Conservation (phyloP, 352 stramenopile species). For the Phytophthora fragariae region DNA sequence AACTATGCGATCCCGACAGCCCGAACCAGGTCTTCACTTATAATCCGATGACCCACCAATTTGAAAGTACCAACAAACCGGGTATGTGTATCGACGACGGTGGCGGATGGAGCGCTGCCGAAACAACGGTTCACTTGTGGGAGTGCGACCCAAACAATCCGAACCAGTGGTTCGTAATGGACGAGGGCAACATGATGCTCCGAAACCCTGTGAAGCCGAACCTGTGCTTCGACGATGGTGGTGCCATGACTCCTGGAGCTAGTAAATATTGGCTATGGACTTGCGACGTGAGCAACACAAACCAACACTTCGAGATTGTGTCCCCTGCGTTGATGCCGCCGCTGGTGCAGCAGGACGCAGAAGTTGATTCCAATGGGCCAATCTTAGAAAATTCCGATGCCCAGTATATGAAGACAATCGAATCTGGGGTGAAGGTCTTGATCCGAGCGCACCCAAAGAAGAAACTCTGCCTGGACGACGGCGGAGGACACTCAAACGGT, state of each 20-base stretch:
- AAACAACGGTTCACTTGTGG: constrained; percentile 12
- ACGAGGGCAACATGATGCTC: constrained; percentile 41
- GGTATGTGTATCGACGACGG: constrained; percentile 20
- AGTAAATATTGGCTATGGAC: constrained; percentile 28
- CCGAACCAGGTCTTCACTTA: constrained; percentile 48
- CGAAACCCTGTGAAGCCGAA: constrained; percentile 37
- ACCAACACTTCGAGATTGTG: constrained; percentile 37
- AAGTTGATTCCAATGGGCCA: neutral
- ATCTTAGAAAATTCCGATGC: neutral
- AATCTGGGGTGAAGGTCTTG: neutral
- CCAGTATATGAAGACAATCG: neutral
- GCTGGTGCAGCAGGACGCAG: neutral
- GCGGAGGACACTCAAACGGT: constrained; percentile 16
- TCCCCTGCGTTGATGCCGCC: neutral
- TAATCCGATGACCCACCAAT: constrained; percentile 19
- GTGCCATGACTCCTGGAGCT: constrained; percentile 9
- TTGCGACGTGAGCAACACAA: constrained; percentile 23
- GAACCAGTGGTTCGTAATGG: constrained; percentile 34
- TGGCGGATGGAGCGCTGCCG: constrained; percentile 10
- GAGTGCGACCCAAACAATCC: constrained; percentile 18
- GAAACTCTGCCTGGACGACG: constrained; percentile 37
- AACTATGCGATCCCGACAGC: constrained; percentile 38
- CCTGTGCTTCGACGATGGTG: constrained; percentile 48
- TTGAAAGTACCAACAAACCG: constrained; percentile 11
- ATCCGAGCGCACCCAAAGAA: constrained; percentile 13